Evolutionary conservation across 2,329 filamentous ascomycete species (phyloP), one percentile per base, ranked within the genome.

Genomic region (Fusarium sp.): DNA sequence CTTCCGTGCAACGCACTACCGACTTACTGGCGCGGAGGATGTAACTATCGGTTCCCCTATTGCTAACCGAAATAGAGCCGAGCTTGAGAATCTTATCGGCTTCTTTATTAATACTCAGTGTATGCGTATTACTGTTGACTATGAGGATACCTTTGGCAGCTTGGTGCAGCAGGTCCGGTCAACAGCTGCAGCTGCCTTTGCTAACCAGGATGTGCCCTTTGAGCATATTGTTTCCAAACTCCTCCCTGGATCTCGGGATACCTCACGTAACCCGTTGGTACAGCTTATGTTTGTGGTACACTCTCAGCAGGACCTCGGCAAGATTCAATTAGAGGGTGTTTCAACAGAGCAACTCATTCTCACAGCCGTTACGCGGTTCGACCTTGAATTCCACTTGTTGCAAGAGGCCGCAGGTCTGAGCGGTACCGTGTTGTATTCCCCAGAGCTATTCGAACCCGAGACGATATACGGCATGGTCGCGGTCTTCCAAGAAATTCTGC

Each of bases 91-190:
- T 18, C 64, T 75, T 1, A 69, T 78, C 19, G 78, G 75, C 3
- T 76, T 75, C 67, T 78, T 79, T 19, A 77, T 78, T 47, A 78
- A 78, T 44, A 59, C 69, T 1, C 78, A 79, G 43, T 77, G 76
- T 21, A 70, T 79, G n/a, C 66, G 77, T 19, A 60, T 78, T 40
- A 43, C 30, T 13, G 15, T 79, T 10, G 62, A 62, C 15, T 54
- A 67, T 19, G 57, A 69, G 0, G 60, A 69, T 19, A 66, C 69
- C 2, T 79, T 79, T 38, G 68, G 64, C 11, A 56, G 37, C 5
- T 23, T 78, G 5, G 56, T 78, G 2, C 44, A 40, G 2, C 73
- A 78, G 23, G 71, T 78, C 61, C 21, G 33, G 4, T 30, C 40
- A 8, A 65, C 61, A 3, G 40, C 44, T 1, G 30, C 43, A 5